Conservation (phyloP, 768 basidiomycete species). For the Tubosaeta sp. region DNA sequence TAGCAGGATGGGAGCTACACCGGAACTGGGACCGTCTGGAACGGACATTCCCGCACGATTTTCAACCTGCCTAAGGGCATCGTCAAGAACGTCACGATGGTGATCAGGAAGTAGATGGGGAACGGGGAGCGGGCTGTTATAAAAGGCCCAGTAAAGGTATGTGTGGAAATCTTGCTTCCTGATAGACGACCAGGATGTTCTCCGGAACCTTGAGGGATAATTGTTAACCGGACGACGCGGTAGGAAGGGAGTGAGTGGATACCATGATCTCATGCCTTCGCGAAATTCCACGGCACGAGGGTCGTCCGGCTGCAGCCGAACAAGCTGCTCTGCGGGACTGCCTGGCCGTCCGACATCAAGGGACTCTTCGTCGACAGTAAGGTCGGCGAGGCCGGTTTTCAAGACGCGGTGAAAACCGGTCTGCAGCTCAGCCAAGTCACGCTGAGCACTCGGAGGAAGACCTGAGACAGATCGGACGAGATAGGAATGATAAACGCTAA, state of each 20-base stretch:
- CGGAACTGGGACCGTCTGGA: conserved; percentile 54
- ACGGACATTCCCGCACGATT: conserved; percentile 65
- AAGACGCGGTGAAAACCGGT: conserved; percentile 58
- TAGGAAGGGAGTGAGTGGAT: conserved; percentile 3
- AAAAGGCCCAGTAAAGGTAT: conserved; percentile 86
- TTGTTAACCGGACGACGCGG: background rate
- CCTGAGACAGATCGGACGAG: conserved; percentile 47
- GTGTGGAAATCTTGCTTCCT: conserved; percentile 55
- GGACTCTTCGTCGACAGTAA: conserved; percentile 54
- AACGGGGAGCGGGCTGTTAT: conserved; percentile 59
- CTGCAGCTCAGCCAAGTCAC: conserved; percentile 54
- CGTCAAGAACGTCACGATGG: conserved; percentile 50
- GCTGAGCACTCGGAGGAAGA: conserved; percentile 40
- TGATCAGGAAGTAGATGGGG: conserved; percentile 42
- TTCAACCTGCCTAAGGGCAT: conserved; percentile 61
- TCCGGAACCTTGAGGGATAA: conserved; percentile 53
- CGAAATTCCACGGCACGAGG: conserved; percentile 73
- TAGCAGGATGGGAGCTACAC: conserved; percentile 54
- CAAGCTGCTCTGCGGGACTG: conserved; percentile 58
- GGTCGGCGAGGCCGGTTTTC: conserved; percentile 57
- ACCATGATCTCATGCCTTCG: conserved; percentile 58
- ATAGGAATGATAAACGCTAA: conserved; percentile 60
- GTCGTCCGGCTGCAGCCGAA: conserved; percentile 56
- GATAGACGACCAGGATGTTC: conserved; percentile 70
- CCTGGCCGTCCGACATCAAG: conserved; percentile 46